Conservation (phyloP, 2,329 filamentous ascomycete genomes). For the Pleurostoma richardsiae region DNA sequence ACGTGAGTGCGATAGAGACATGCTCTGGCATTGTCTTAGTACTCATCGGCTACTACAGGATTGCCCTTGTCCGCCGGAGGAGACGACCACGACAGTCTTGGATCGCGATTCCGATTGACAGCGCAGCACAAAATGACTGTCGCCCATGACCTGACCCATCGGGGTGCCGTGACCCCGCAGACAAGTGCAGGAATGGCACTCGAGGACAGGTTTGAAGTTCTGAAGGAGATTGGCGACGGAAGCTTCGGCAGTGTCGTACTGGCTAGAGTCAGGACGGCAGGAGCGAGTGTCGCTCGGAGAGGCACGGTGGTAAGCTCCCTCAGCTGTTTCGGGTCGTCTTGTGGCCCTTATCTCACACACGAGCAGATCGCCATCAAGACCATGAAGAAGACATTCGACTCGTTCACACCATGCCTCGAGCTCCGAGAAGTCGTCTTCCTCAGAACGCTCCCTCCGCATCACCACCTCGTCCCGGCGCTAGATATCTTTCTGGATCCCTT, state of each 20-base stretch:
- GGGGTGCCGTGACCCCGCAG: conserved; percentile 55
- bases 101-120: not conserved
- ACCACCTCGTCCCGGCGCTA: conserved; percentile 91
- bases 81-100: not conserved
- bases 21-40: not conserved
- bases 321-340: not conserved
- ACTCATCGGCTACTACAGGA: not conserved
- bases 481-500: conserved; percentile 98
- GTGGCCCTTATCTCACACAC: not conserved
- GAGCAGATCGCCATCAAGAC: conserved; percentile 94
- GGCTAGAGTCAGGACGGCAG: conserved; percentile 85
- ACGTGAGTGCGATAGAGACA: not conserved
- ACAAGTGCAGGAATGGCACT: conserved; percentile 51
- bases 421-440: conserved; percentile 96
- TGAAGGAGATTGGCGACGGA: conserved; percentile 98
- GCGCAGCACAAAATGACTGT: conserved; percentile 62
- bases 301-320: conserved; percentile 76
- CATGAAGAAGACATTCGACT: conserved; percentile 99
- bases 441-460: conserved; percentile 78
- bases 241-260: conserved; percentile 96
- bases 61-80: not conserved
- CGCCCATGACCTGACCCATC: conserved; percentile 66
- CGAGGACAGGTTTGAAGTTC: conserved; percentile 91
- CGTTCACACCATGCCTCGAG: conserved; percentile 83
- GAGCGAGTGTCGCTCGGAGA: conserved; percentile 79